Conservation (phyloP, 768 basidiomycete genomes). For the Suillus sp. region DNA sequence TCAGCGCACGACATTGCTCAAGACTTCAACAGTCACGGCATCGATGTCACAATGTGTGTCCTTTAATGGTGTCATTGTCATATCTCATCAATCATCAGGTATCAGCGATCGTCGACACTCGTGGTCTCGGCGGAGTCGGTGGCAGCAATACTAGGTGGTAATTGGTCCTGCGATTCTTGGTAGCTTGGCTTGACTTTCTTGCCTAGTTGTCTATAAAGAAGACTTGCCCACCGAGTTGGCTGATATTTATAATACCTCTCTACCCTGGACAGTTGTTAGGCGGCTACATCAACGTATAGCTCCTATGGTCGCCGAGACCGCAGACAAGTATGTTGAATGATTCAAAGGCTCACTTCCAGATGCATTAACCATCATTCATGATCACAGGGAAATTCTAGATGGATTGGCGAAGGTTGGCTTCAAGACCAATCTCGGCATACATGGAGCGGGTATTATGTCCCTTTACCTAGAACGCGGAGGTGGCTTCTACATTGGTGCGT, state of each 20-base stretch:
- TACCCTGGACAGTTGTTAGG: constrained; percentile 22
- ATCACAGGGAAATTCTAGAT: constrained; percentile 37
- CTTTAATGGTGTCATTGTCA: background rate
- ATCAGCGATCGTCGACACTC: constrained; percentile 29
- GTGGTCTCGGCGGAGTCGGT: constrained; percentile 21
- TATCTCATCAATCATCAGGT: constrained; percentile 18
- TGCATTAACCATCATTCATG: background rate
- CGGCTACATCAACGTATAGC: constrained; percentile 25
- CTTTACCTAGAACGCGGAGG: constrained; percentile 33
- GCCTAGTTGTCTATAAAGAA: constrained; percentile 23
- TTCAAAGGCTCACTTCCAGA: background rate
- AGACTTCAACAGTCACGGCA: constrained; percentile 34
- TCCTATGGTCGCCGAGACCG: constrained; percentile 23
- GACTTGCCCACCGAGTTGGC: constrained; percentile 25
- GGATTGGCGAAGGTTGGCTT: constrained; percentile 42
- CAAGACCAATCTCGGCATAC: constrained; percentile 37
- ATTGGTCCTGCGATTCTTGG: background rate
- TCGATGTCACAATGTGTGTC: constrained; percentile 33
- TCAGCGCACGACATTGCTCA: constrained; percentile 41
- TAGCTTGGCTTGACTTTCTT: background rate
- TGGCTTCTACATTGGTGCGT: constrained; percentile 44
- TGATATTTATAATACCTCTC: constrained; percentile 20
- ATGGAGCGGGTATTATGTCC: constrained; percentile 36
- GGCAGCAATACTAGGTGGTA: constrained; percentile 17
- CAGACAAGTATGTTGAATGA: constrained; percentile 27